These are phyloP conservation scores for Paraconiothyrium brasiliense DNA, from an alignment of 2,329 filamentous ascomycete species.

Conservation along the genomic window DNA sequence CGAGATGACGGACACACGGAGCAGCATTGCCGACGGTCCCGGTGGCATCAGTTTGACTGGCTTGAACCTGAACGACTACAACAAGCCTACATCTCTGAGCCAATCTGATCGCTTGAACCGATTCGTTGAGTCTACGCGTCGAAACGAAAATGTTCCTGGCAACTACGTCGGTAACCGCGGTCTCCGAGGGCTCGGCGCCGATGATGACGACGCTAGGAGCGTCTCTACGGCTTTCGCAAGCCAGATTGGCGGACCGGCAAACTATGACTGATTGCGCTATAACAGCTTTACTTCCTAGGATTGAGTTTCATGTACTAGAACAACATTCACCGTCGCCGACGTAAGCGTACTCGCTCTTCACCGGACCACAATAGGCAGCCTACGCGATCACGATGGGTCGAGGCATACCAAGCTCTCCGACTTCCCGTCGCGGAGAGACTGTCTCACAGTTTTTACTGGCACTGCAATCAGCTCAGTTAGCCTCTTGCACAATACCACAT, in stretches of 20 bases:
- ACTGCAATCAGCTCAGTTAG: constrained; percentile 7
- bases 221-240: constrained; percentile 96
- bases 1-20: constrained; percentile 84
- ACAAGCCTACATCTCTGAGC: constrained; percentile 77
- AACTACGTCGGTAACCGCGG: constrained; percentile 56
- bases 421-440: background rate
- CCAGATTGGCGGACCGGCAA: constrained; percentile 79
- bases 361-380: background rate
- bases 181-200: constrained; percentile 55
- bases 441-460: constrained; percentile 4
- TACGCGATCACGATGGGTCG: background rate
- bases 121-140: constrained; percentile 87
- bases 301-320: constrained; percentile 18
- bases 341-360: constrained; percentile 14
- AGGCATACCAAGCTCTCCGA: background rate
- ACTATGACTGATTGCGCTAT: constrained; percentile 63
- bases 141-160: constrained; percentile 58
- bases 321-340: constrained; percentile 15
- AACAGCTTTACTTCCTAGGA: constrained; percentile 14
- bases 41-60: constrained; percentile 90
- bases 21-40: constrained; percentile 78
- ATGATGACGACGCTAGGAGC: constrained; percentile 95
- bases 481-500: background rate
- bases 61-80: constrained; percentile 75
- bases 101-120: constrained; percentile 93